Evolutionary conservation across 176 grass and related monocot species (phyloP), one percentile per base, ranked within the genome.

Genomic region (Carex kokanica): DNA sequence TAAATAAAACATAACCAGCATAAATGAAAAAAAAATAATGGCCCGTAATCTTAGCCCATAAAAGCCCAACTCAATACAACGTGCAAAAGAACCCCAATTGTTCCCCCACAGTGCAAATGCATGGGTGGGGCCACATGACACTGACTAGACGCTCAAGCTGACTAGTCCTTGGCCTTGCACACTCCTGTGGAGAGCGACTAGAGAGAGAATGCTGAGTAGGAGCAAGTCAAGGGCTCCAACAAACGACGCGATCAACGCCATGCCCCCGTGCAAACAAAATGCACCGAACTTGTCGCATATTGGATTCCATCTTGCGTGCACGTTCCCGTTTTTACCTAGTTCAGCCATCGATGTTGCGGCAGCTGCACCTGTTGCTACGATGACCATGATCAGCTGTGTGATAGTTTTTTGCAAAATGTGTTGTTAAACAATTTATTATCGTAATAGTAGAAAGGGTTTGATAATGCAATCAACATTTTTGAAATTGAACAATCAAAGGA

Each of bases 291-390:
- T 95, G 84, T 93, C 86, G 70, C 91, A 99, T 34, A 93, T 83
- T 2, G 91, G 93, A 73, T 93, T 95, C 96, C 96, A 99, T 53
- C 85, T 91, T 51, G 93, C 77, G 72, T 99, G 89, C 69, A 86
- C 67, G 85, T 99, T 99, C 15, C 93, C 93, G 3, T 95, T 84
- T 84, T 90, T 99, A 3, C 93, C 93, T 40, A 99, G 57, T 82
- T 92, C 86, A 0, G 96, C 91, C 83, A 95, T 90, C 0, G 96
- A 87, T 0, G 85, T 85, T 2, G 91, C 91, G 9, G 93, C 71
- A 9, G 91, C 82, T 0, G 86, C 88, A 66, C 89, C 84, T 0
- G 89, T 95, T 34, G 86, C 91, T 88, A 93, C 79, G 49, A 99
- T 54, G 69, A 65, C 47, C 89, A 88, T 67, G 15, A 92, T 88